phyloP scores from a whole-genome alignment of 768 basidiomycete genomes.

The Pleurotus cornucopiae region DNA sequence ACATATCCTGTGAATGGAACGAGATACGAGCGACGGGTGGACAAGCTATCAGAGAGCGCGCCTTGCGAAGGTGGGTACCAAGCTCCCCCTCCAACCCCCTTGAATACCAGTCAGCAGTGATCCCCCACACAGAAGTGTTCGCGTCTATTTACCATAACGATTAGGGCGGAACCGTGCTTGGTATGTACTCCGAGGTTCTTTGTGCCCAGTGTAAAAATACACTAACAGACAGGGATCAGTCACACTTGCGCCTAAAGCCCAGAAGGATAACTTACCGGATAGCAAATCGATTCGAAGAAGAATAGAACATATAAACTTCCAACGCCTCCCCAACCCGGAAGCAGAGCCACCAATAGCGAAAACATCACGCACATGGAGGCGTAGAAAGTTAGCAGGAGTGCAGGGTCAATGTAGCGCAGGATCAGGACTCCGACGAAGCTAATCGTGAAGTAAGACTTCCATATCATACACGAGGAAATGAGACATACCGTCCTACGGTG shows the following conservation, averaged over 20 bases:
- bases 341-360: constrained; percentile 43
- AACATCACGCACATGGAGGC: constrained; percentile 48
- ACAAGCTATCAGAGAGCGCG: constrained; percentile 43
- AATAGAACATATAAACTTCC: constrained; percentile 61
- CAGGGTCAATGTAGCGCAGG: constrained; percentile 62
- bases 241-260: background rate
- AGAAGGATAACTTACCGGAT: constrained; percentile 38
- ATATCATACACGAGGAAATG: background rate
- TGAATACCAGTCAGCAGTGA: background rate
- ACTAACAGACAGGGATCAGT: constrained; percentile 20
- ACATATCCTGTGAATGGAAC: constrained; percentile 57
- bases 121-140: constrained; percentile 9
- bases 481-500: constrained; percentile 49
- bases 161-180: constrained; percentile 57
- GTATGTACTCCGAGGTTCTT: constrained; percentile 60
- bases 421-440: constrained; percentile 61
- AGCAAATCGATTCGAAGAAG: constrained; percentile 77
- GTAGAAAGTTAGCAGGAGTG: constrained; percentile 54
- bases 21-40: constrained; percentile 52
- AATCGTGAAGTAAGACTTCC: background rate
- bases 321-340: constrained; percentile 51
- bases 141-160: constrained; percentile 48
- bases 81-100: constrained; percentile 61
- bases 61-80: constrained; percentile 66
- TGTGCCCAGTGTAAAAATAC: constrained; percentile 63